Percentiles rank a stretch among this genome's conserved stretches.
These are phyloP conservation scores for Cytauxzoon felis DNA, from an alignment of 169 alveolate genomes.

Conservation along the genomic window DNA sequence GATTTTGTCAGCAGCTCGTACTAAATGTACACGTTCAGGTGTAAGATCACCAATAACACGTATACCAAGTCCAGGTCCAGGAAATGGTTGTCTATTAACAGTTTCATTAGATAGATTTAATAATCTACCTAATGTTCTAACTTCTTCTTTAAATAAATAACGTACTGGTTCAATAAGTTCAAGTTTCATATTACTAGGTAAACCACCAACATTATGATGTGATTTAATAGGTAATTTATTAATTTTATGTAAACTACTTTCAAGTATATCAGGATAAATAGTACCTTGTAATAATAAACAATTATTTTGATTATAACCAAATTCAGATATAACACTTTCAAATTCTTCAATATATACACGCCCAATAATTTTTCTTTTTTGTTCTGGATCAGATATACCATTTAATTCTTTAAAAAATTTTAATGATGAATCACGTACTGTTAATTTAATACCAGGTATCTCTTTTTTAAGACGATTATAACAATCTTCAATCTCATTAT, in stretches of 20 bases:
- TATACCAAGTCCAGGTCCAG: conserved; percentile 77
- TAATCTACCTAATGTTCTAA: conserved; percentile 60
- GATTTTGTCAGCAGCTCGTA: conserved; percentile 69
- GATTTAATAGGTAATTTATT: conserved; percentile 66
- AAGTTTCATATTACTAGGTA: conserved; percentile 67
- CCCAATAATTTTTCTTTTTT: conserved; percentile 71
- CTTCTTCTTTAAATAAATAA: conserved; percentile 72
- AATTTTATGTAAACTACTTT: conserved; percentile 63
- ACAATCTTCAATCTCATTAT: conserved; percentile 68
- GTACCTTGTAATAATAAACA: conserved; percentile 73
- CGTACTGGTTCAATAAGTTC: conserved; percentile 74
- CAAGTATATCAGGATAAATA: conserved; percentile 72
- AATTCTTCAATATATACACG: conserved; percentile 73
- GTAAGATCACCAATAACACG: conserved; percentile 67
- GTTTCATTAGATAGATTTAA: conserved; percentile 63
- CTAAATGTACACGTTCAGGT: conserved; percentile 67
- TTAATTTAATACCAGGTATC: conserved; percentile 71
- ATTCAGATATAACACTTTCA: conserved; percentile 66
- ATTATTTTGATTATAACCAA: conserved; percentile 63
- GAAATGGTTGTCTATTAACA: conserved; percentile 73
- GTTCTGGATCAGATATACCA: conserved; percentile 70
- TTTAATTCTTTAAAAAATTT: conserved; percentile 62
- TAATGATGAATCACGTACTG: conserved; percentile 62
- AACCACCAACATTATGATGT: conserved; percentile 77
- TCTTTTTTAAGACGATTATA: conserved; percentile 57